A percentile compares a stretch with the other conserved stretches of the same genome.
phyloP scores from a whole-genome alignment of 352 stramenopile genomes.

The Blastocystis sp. region DNA sequence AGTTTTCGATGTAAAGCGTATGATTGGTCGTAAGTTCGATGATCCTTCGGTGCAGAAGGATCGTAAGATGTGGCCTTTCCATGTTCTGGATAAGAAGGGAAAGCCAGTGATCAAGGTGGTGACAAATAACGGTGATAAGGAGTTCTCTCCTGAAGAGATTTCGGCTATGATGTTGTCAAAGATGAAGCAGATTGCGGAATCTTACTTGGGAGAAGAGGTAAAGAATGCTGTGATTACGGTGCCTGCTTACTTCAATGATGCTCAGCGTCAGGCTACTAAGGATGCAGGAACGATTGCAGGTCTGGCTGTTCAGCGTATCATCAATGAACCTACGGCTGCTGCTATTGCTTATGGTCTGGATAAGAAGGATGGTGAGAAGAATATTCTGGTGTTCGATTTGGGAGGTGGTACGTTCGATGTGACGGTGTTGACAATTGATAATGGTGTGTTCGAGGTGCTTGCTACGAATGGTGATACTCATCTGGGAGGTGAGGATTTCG shows the following conservation, averaged over 20 bases:
- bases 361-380: too few relatives aligned
- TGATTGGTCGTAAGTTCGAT: conserved; percentile 89
- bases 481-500: conserved; percentile 97
- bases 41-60: conserved; percentile 95
- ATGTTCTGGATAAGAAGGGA: conserved; percentile 84
- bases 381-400: too few relatives aligned
- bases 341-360: too few relatives aligned
- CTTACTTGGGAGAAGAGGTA: conserved; percentile 89
- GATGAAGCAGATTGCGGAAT: conserved; percentile 97
- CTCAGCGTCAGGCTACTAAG: conserved; percentile 98
- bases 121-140: conserved; percentile 77
- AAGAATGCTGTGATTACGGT: too few relatives aligned
- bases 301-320: conserved; percentile 93
- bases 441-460: conserved; percentile 95
- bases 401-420: too few relatives aligned
- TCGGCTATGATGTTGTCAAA: conserved; percentile 97
- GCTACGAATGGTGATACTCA: conserved; percentile 98
- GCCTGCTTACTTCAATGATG: too few relatives aligned
- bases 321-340: too few relatives aligned
- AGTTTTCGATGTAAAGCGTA: conserved; percentile 98
- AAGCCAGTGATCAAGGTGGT: conserved; percentile 85
- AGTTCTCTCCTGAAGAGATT: conserved; percentile 94
- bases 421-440: conserved; percentile 93
- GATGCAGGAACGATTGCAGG: conserved; percentile 95
- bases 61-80: conserved; percentile 94